Evolutionary conservation across 495 filamentous ascomycete genomes (phyloP).

Genomic region (Thermothielavioides terrestris): DNA sequence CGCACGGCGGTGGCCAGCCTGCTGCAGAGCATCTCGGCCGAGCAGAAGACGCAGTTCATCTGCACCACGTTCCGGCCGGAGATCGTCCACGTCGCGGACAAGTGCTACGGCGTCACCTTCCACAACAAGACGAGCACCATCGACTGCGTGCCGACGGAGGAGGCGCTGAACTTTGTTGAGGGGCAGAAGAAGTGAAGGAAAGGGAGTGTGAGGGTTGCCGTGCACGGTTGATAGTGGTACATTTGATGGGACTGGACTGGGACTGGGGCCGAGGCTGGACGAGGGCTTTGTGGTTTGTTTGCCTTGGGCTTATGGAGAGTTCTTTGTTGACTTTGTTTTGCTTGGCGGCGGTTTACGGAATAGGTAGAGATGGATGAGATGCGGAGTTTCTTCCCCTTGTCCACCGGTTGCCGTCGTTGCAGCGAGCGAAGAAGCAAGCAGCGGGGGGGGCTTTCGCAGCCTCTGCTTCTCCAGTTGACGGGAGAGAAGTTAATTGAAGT

Average conservation of each 20-base stretch:
- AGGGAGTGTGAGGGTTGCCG: not conserved
- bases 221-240: not conserved
- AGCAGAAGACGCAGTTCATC: slow-evolving; percentile 60
- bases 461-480: too few species aligned
- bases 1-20: slow-evolving; percentile 86
- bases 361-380: too few species aligned
- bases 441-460: too few species aligned
- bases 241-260: not conserved
- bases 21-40: slow-evolving; percentile 63
- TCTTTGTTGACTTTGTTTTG: too few species aligned
- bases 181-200: slow-evolving; percentile 39
- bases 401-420: too few species aligned
- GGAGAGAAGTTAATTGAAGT: too few species aligned
- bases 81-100: slow-evolving; percentile 89
- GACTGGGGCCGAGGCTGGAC: not conserved
- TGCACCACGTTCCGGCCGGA: slow-evolving; percentile 95
- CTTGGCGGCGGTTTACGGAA: too few species aligned
- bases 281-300: too few species aligned
- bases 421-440: too few species aligned
- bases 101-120: slow-evolving; percentile 96
- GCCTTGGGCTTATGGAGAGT: too few species aligned
- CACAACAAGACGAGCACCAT: slow-evolving; percentile 87
- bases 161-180: slow-evolving; percentile 90
- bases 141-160: slow-evolving; percentile 76
- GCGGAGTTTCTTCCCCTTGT: too few species aligned